Conservation (phyloP, 2,329 filamentous ascomycete species). For the Aureobasidium sp. region DNA sequence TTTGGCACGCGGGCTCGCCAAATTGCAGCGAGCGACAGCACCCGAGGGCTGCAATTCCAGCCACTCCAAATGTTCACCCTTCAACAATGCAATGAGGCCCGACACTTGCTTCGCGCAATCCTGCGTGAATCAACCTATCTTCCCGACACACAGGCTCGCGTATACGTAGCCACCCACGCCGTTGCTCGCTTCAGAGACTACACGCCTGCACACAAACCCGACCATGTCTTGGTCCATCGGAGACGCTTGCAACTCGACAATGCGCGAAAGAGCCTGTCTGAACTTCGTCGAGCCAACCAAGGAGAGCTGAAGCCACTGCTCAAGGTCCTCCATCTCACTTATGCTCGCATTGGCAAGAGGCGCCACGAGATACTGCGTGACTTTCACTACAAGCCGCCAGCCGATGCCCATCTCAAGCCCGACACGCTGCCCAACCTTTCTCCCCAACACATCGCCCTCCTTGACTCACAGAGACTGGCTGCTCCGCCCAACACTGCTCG, state of each 20-base stretch:
- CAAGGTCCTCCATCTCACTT: slow-evolving; percentile 45
- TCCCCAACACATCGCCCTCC: slow-evolving; percentile 22
- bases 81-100: slow-evolving; percentile 17
- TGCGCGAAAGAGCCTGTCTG: slow-evolving; percentile 35
- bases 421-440: slow-evolving; percentile 27
- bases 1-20: background rate
- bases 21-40: background rate
- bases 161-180: slow-evolving; percentile 42
- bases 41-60: background rate
- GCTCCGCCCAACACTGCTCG: slow-evolving; percentile 25
- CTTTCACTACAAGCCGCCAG: slow-evolving; percentile 17
- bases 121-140: slow-evolving; percentile 53
- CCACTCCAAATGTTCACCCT: background rate
- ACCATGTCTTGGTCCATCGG: background rate
- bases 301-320: slow-evolving; percentile 44
- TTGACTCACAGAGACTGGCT: slow-evolving; percentile 22
- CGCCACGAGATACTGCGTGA: slow-evolving; percentile 39
- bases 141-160: slow-evolving; percentile 46
- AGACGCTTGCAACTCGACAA: slow-evolving; percentile 17
- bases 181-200: slow-evolving; percentile 40
- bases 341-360: slow-evolving; percentile 48
- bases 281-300: slow-evolving; percentile 45
- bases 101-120: slow-evolving; percentile 46
- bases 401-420: background rate
- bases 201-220: slow-evolving; percentile 19